Base-by-base conservation (phyloP, 148 eudicot species). In the Rhododendron henanense region DNA sequence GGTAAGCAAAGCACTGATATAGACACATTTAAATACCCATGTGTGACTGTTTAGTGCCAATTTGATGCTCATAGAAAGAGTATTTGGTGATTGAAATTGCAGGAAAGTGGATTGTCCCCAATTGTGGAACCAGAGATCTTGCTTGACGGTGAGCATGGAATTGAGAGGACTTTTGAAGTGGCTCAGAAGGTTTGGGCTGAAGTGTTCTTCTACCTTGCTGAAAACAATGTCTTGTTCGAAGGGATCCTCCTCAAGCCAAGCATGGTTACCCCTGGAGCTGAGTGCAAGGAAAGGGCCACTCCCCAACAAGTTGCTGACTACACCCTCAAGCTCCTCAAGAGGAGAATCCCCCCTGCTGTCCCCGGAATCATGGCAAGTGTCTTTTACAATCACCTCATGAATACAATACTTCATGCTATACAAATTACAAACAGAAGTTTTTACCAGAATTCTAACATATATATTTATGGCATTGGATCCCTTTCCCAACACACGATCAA, bases 251-350 rank as follows among this genome's bases (percentile, higher is more conserved):
- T 94, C 51, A 96, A 96, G 90, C 99, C 99, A 5, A 94, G 98
- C 89, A 96, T 96, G 99, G 98, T 96, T 67, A 96, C 99, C 85
- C 99, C 96, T 0, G 99, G 99, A 41, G 98, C 99, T 41, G 96
- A 96, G 88, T 92, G 95, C 94, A 96, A 96, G 91, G 98, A 94
- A 13, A 90, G 84, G 89, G 98, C 95, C 82, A 93, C 98, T 44
- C 93, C 99, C 14, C 86, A 94, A 85, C 89, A 94, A 79, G 96
- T 95, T 65, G 93, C 96, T 47, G 92, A 90, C 2, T 96, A 96
- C 94, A 96, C 99, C 75, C 93, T 96, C 88, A 93, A 86, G 88
- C 96, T 95, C 83, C 98, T 96, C 65, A 59, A 90, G 39, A 87
- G 92, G 79, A 94, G 98, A 86, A 91, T 95, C 87, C 98, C 98